Evolutionary conservation across 2,329 filamentous ascomycete genomes (phyloP).

Genomic region (Alternaria burnsii): DNA sequence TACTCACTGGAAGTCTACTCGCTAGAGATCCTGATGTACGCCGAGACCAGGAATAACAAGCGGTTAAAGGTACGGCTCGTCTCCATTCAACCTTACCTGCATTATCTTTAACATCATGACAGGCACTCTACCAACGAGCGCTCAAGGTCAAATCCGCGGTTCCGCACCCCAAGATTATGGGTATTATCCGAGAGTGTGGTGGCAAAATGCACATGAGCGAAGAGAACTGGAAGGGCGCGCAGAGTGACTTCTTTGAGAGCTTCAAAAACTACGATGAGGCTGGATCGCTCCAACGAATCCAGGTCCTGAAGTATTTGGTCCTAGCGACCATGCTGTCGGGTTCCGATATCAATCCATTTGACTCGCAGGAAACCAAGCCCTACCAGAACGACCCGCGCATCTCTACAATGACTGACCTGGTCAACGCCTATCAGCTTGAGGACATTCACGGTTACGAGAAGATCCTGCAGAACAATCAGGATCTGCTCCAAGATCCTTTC

Average conservation of each 20-base stretch:
- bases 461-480: conserved; percentile 85
- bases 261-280: conserved; percentile 99
- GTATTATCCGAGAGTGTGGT: conserved; percentile 96
- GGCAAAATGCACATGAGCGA: conserved; percentile 99
- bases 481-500: conserved; percentile 89
- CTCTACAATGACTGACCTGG: conserved; percentile 94
- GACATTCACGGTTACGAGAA: conserved; percentile 92
- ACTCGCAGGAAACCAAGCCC: conserved; percentile 97
- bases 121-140: conserved; percentile 86
- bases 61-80: conserved; percentile 73
- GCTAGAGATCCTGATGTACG: conserved; percentile 98
- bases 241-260: conserved; percentile 97
- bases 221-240: conserved; percentile 98
- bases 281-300: conserved; percentile 92
- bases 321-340: conserved; percentile 98
- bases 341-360: conserved; percentile 97
- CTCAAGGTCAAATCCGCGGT: conserved; percentile 95
- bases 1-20: conserved; percentile 96
- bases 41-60: conserved; percentile 96
- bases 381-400: conserved; percentile 97
- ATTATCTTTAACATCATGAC: conserved; percentile 32
- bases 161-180: conserved; percentile 98
- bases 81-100: conserved; percentile 29
- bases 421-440: conserved; percentile 94
- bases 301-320: conserved; percentile 96